Base-by-base conservation (phyloP, 1,284 basidiomycete genomes). In the Cutaneotrichosporon sp. region DNA sequence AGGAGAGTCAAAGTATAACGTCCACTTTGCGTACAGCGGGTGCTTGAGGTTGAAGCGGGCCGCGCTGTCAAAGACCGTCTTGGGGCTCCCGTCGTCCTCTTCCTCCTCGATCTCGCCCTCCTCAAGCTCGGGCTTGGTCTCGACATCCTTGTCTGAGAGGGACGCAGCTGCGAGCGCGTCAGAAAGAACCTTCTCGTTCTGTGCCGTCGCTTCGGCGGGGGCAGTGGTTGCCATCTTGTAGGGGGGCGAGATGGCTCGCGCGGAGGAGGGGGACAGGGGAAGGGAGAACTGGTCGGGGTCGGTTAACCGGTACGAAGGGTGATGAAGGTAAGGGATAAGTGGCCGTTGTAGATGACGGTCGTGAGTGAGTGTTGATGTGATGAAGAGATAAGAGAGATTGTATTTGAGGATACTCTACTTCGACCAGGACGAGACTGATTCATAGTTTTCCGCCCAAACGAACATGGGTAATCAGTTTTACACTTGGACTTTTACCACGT, bases 1-100 rank as follows among this genome's bases (percentile, higher is more conserved):
- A 4, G 92, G 92, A 56, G 93, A 95, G 79, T 97, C 94, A 78
- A 96, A 97, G 92, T 92, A 97, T 53, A 97, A 87, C 7, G 92
- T 97, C 94, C 94, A 97, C n/a, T 89, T 84, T 38, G 92, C 92
- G 80, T 87, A 95, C 42, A 96, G 86, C 30, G 92, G 92, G 76
- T 96, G 92, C 92, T 94, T 95, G 82, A 93, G 90, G 75, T 95
- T 95, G 83, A 95, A 96, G 72, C 89, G 90, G 71, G 84, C 88
- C 22, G 90, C 88, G 81, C 93, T 90, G 76, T 86, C 91, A 81
- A 95, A 95, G 46, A 95, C 89, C n/a, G 92, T 95, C 72, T 89
- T 86, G 73, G 92, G 71, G 52, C 71, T 71, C 32, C 74, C 75
- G 63, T 79, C 74, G 64, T 78, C 76, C 65, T 74, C 73, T 65